Conservation (phyloP, 1,139 yeast genomes). For the Pichia sp. region DNA sequence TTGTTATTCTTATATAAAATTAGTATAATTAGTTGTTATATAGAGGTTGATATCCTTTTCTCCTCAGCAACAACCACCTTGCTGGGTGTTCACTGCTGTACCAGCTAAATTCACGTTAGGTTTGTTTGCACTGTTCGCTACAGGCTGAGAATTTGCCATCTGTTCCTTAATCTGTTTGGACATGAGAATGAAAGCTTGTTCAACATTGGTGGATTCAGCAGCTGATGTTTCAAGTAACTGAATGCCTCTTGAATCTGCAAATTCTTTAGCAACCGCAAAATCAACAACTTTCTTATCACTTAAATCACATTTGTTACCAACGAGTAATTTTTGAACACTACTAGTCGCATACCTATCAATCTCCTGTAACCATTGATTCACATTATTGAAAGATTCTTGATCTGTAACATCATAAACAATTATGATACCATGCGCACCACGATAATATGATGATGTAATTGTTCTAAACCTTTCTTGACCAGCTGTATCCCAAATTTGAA, state of each 20-base stretch:
- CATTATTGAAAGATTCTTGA: conserved; percentile 94
- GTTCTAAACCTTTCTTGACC: conserved; percentile 98
- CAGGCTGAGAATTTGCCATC: conserved; percentile 61
- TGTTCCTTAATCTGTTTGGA: conserved; percentile 97
- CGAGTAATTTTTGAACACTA: conserved; percentile 91
- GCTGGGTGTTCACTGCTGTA: conserved; percentile 67
- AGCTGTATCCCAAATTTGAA: conserved; percentile 99
- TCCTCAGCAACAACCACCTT: conserved; percentile 74
- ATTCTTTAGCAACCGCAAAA: conserved; percentile 93
- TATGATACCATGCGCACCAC: conserved; percentile 98
- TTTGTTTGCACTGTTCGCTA: conserved; percentile 44
- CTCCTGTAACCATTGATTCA: conserved; percentile 98
- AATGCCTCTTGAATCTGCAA: conserved; percentile 92
- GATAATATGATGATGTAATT: conserved; percentile 93
- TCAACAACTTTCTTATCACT: conserved; percentile 93
- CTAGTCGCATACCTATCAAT: conserved; percentile 98
- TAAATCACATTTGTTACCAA: conserved; percentile 95
- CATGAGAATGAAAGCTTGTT: conserved; percentile 97
- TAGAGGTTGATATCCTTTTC: too few species aligned
- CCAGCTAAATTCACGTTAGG: conserved; percentile 83
- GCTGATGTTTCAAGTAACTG: conserved; percentile 98
- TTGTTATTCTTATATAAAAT: too few species aligned
- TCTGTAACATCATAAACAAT: conserved; percentile 98
- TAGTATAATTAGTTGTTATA: too few species aligned
- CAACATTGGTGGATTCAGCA: conserved; percentile 89